Percentiles rank a stretch among this genome's conserved stretches.
These are phyloP conservation scores for Croton laevigatus DNA, from an alignment of 441 rosid species.

Conservation along the genomic window DNA sequence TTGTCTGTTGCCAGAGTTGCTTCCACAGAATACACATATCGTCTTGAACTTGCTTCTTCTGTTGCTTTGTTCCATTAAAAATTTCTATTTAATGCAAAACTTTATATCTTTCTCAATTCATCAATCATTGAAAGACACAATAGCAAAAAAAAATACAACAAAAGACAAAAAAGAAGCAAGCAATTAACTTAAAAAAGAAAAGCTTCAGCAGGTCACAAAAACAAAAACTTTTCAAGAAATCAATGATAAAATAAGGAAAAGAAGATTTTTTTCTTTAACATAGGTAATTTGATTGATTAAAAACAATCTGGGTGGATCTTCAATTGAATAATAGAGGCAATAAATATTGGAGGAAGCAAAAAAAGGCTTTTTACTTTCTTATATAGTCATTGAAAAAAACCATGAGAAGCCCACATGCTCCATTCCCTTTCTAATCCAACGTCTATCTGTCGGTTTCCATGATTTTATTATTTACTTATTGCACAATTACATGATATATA, in stretches of 20 bases:
- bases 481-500: not conserved
- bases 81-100: constrained; percentile 14
- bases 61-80: constrained; percentile 49
- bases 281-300: too few relatives aligned
- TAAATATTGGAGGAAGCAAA: constrained; percentile 17
- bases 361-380: not conserved
- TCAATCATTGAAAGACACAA: constrained; percentile 22
- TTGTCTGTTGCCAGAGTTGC: constrained; percentile 73
- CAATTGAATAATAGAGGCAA: constrained; percentile 13
- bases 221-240: constrained; percentile 17
- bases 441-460: constrained; percentile 38
- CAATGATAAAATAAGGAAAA: constrained; percentile 15
- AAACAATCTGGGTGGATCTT: constrained; percentile 27
- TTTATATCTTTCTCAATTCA: constrained; percentile 21
- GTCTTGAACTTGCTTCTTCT: constrained; percentile 54
- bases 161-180: constrained; percentile 14
- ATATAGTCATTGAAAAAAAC: constrained; percentile 25
- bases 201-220: constrained; percentile 19
- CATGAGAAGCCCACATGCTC: constrained; percentile 46
- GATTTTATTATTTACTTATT: not conserved
- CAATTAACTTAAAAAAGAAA: not conserved
- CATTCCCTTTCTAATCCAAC: constrained; percentile 42
- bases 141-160: constrained; percentile 15
- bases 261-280: too few relatives aligned
- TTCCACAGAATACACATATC: constrained; percentile 91